Conservation (phyloP, 179 eudicot genomes). For the Patellifolia procumbens region DNA sequence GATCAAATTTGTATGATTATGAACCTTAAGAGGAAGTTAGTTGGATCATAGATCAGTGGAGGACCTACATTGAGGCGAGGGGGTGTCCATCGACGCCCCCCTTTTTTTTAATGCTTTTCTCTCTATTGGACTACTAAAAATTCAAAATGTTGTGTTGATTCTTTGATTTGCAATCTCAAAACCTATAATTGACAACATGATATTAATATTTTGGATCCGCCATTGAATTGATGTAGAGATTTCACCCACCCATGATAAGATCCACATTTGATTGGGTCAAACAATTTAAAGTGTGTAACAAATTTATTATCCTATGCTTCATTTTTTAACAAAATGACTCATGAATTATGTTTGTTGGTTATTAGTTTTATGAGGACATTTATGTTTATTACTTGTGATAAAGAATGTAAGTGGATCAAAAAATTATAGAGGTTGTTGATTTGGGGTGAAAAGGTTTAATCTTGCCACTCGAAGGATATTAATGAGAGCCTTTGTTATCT, state of each 20-base stretch:
- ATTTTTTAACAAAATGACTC: background rate
- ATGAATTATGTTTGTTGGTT: background rate
- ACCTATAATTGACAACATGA: background rate
- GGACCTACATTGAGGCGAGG: too few species aligned
- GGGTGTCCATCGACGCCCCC: too few species aligned
- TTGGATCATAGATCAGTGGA: too few species aligned
- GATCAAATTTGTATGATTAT: background rate
- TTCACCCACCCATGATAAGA: background rate
- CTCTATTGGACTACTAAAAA: too few species aligned
- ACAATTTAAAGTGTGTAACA: background rate
- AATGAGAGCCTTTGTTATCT: background rate
- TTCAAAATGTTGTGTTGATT: too few species aligned
- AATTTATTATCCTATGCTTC: background rate
- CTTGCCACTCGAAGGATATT: background rate
- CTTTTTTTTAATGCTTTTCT: too few species aligned
- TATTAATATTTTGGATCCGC: too few species aligned
- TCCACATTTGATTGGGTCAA: background rate
- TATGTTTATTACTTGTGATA: too few species aligned
- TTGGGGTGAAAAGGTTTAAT: background rate
- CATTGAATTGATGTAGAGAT: too few species aligned
- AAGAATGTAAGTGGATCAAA: background rate
- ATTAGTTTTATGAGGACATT: background rate
- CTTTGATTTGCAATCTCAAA: background rate
- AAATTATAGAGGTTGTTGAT: background rate
- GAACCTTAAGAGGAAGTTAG: too few species aligned